Percentiles rank a stretch among this genome's conserved stretches.
These are phyloP conservation scores for Saposhnikovia divaricata DNA, from an alignment of 129 eudicot genomes.

Conservation along the genomic window DNA sequence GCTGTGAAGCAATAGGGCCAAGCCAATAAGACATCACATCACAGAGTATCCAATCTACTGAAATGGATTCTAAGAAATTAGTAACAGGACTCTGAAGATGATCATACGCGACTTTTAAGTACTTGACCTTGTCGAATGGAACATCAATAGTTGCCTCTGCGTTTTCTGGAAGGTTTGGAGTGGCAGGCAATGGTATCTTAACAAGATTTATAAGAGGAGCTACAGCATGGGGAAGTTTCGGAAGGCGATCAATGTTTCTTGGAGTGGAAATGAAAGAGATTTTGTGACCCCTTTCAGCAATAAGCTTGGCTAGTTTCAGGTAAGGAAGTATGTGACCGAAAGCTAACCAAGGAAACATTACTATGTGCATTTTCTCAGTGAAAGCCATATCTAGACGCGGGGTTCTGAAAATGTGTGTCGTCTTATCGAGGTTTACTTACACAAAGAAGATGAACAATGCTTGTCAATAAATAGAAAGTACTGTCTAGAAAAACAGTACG, in stretches of 20 bases:
- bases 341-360: constrained; percentile 25
- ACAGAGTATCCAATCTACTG: constrained; percentile 18
- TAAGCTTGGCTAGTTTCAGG: constrained; percentile 27
- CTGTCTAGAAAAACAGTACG: no score
- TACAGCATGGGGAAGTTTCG: constrained; percentile 9
- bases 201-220: constrained; percentile 17
- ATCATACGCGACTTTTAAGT: constrained; percentile 33
- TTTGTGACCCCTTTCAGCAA: constrained; percentile 25
- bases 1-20: constrained; percentile 5
- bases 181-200: constrained; percentile 13
- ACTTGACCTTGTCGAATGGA: constrained; percentile 14
- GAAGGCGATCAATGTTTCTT: constrained; percentile 28
- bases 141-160: constrained; percentile 34
- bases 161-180: constrained; percentile 16
- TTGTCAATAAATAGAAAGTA: no score
- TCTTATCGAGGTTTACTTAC: neutral
- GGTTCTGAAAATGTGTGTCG: neutral
- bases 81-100: constrained; percentile 11
- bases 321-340: constrained; percentile 25
- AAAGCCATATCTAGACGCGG: neutral
- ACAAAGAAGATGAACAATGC: neutral
- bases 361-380: constrained; percentile 20
- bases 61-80: constrained; percentile 10
- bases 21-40: constrained; percentile 13
- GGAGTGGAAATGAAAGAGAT: constrained; percentile 33